Base-by-base conservation (phyloP, 192 early-diverging fungal genomes). In the Linnemannia exigua region DNA sequence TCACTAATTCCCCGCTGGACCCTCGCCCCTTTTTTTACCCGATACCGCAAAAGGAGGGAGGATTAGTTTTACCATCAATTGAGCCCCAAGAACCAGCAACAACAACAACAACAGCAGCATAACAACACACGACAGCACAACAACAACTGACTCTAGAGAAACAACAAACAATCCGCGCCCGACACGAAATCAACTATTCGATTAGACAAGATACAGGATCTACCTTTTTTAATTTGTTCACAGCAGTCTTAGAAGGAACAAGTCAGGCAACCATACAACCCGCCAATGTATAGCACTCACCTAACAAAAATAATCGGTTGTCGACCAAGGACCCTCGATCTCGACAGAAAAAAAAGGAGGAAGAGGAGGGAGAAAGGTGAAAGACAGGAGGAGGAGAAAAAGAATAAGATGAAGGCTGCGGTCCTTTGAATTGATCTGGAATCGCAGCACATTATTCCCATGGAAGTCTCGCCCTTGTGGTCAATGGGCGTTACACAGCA, bases 1-100 rank as follows among this genome's bases (percentile, higher is more conserved):
- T 35, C 80, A 82, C 22, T 82, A 82, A 82, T 36, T 22, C 4
- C 36, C 51, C 11, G 58, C 31, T n/a, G n/a, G 58, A 25, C 11
- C 58, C 58, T 63, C 36, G 31, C 67, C 17, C 19, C 11, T 69
- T 69, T 41, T 69, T 38, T 36, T 69, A 69, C 33, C 38, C 67
- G 38, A 20, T 69, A 41, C 38, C 19, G 19, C 36, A 41, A 0
- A 69, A 20, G 2, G 15, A 25, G 25, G 25, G 58, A 11, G 58
- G 58, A 31, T 44, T 44, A 25, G 28, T 63, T 1, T 63, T 63
- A 31, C 58, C 14, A 63, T 63, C 58, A 2, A 63, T 25, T 31
- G 20, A 33, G 35, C 16, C 19, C 22, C n/a, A 41, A 41, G 35
- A 70, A 41, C 14, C 68, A 37, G 38, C 68, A 70, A 20, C 68